Conservation (phyloP, 257 asterid species). For the Solanum chiquidenum region DNA sequence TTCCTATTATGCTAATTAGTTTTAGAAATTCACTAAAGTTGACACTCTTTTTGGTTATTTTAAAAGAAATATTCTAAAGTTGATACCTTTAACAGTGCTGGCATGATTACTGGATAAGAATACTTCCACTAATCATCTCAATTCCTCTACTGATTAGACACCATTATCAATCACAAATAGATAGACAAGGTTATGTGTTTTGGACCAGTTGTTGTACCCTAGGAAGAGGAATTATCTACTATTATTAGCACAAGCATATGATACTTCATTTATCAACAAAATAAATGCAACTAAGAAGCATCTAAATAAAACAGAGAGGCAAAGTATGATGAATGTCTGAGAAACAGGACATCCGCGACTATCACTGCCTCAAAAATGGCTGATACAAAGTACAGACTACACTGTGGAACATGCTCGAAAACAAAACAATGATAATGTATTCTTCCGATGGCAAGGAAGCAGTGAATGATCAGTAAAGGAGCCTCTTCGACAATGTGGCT, state of each 20-base stretch:
- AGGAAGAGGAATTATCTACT: neutral
- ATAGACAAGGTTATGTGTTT: neutral
- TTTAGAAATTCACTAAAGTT: neutral
- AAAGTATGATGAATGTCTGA: neutral
- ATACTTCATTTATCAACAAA: neutral
- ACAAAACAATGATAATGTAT: neutral
- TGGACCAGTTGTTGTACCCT: neutral
- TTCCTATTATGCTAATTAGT: neutral
- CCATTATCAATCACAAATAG: neutral
- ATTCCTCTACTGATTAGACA: neutral
- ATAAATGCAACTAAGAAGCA: neutral
- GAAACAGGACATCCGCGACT: neutral
- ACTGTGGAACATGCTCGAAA: neutral
- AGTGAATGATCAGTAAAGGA: neutral
- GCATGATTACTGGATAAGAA: neutral
- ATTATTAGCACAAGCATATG: neutral
- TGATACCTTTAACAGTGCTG: neutral
- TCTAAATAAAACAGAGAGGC: neutral
- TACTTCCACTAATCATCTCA: neutral
- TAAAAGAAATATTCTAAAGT: neutral
- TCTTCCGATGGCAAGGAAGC: neutral
- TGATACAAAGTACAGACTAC: neutral
- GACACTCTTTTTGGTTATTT: neutral
- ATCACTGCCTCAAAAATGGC: neutral
- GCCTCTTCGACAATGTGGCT: neutral